These are phyloP conservation scores for Podospora fimiseda DNA, from an alignment of 495 filamentous ascomycete genomes.

Conservation along the genomic window DNA sequence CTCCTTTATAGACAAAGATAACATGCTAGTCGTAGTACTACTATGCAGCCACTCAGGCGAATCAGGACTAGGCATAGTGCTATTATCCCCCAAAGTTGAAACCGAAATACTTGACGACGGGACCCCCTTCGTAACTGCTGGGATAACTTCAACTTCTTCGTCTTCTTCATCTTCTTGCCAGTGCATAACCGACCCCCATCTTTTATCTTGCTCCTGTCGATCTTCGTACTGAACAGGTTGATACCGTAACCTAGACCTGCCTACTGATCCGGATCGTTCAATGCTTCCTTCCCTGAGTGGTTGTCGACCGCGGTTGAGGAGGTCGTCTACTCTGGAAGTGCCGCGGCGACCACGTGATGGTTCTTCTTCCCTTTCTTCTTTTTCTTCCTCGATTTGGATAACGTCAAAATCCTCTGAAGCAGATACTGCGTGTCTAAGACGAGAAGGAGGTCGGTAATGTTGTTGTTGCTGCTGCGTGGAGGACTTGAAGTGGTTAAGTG, in stretches of 20 bases:
- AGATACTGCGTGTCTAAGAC: constrained; percentile 10
- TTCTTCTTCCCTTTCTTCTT: not conserved
- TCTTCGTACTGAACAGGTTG: not conserved
- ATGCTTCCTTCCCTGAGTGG: not conserved
- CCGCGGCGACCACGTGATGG: too few species aligned
- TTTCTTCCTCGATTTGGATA: not conserved
- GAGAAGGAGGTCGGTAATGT: constrained; percentile 6
- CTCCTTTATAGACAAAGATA: not conserved
- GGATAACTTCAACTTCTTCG: not conserved
- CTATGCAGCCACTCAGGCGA: not conserved
- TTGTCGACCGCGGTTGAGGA: not conserved
- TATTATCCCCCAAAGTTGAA: not conserved
- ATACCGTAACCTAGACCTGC: not conserved
- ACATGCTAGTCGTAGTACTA: too few species aligned
- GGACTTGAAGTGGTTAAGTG: not conserved
- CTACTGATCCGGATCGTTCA: not conserved
- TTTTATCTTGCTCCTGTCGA: not conserved
- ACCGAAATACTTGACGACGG: not conserved
- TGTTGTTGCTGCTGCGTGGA: not conserved
- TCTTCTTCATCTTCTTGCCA: not conserved
- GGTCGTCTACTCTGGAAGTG: not conserved
- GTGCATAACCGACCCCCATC: not conserved
- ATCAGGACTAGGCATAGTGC: not conserved
- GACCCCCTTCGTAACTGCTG: not conserved
- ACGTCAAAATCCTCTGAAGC: not conserved